These are phyloP conservation scores for Fusarium pseudonygamai DNA, from an alignment of 2,329 filamentous ascomycete species.

Conservation along the genomic window DNA sequence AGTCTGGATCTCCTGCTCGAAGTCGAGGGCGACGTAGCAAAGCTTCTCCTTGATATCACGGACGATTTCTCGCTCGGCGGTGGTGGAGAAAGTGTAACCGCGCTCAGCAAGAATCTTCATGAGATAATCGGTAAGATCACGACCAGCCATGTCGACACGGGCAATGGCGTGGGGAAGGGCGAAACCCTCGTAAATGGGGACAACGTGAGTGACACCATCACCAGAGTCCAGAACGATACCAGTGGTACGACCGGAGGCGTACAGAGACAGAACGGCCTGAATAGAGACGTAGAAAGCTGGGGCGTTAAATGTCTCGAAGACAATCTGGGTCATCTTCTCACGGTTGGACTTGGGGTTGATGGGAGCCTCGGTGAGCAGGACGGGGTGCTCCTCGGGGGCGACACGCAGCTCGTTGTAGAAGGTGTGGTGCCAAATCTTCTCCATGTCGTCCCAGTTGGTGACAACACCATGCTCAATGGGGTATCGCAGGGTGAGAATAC, in stretches of 20 bases:
- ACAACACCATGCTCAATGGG: slow-evolving; percentile 99
- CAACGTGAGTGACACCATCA: slow-evolving; percentile 99
- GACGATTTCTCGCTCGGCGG: slow-evolving; percentile 99
- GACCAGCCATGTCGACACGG: slow-evolving; percentile 99
- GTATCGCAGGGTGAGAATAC: slow-evolving; percentile 99
- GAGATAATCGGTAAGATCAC: slow-evolving; percentile 99
- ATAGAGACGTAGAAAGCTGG: slow-evolving; percentile 99
- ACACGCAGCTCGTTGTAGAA: slow-evolving; percentile 99
- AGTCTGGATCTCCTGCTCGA: slow-evolving; percentile 99
- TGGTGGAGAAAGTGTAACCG: slow-evolving; percentile 99
- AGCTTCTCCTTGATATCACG: slow-evolving; percentile 99
- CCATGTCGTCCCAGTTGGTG: slow-evolving; percentile 99
- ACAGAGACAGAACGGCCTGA: slow-evolving; percentile 98
- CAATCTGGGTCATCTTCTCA: slow-evolving; percentile 99
- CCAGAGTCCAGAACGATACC: slow-evolving; percentile 99
- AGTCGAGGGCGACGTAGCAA: slow-evolving; percentile 99
- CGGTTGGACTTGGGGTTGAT: slow-evolving; percentile 99
- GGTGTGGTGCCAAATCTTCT: slow-evolving; percentile 99
- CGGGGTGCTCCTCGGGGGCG: slow-evolving; percentile 99
- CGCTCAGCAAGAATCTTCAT: slow-evolving; percentile 99
- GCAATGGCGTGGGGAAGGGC: slow-evolving; percentile 99
- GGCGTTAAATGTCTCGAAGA: slow-evolving; percentile 99
- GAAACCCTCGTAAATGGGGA: slow-evolving; percentile 99
- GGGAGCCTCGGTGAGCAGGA: slow-evolving; percentile 97
- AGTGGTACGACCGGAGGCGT: slow-evolving; percentile 99